Evolutionary conservation across 176 grass and related monocot genomes (phyloP).

Genomic region (Tillandsia fasciculata): DNA sequence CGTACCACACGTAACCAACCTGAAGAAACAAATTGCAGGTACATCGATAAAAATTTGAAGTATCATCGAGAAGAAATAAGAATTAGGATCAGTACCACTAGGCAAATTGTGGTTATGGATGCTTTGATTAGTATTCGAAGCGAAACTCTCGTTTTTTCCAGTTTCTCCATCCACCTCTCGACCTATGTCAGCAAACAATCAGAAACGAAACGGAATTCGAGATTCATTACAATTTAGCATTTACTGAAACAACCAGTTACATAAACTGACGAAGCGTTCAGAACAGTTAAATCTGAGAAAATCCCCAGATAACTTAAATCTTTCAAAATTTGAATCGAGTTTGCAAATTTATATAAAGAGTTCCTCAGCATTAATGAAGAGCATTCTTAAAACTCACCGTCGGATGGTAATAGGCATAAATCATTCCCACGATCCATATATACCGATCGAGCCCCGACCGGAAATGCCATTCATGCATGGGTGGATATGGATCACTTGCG

Average conservation of each 20-base stretch:
- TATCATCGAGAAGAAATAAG: not conserved
- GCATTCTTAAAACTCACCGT: not conserved
- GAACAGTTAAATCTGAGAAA: too few species aligned
- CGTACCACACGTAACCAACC: slow-evolving; percentile 18
- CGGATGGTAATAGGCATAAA: slow-evolving; percentile 24
- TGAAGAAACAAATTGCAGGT: not conserved
- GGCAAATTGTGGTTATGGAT: slow-evolving; percentile 28
- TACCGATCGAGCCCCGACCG: slow-evolving; percentile 22
- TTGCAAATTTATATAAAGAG: too few species aligned
- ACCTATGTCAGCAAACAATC: slow-evolving; percentile 21
- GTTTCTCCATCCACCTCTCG: slow-evolving; percentile 35
- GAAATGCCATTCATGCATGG: slow-evolving; percentile 27
- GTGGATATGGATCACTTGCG: slow-evolving; percentile 1
- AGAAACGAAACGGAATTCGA: not conserved
- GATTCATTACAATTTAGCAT: too few species aligned
- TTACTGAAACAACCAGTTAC: too few species aligned
- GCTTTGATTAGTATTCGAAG: slow-evolving; percentile 30
- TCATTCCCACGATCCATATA: slow-evolving; percentile 27
- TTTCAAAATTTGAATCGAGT: too few species aligned
- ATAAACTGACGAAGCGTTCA: too few species aligned
- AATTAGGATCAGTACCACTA: slow-evolving; percentile 16
- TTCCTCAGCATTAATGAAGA: not conserved
- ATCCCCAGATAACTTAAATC: too few species aligned
- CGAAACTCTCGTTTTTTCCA: slow-evolving; percentile 31
- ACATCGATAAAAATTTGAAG: not conserved